Base-by-base conservation (phyloP, 2,329 filamentous ascomycete species). In the Aspergillus japonicus region DNA sequence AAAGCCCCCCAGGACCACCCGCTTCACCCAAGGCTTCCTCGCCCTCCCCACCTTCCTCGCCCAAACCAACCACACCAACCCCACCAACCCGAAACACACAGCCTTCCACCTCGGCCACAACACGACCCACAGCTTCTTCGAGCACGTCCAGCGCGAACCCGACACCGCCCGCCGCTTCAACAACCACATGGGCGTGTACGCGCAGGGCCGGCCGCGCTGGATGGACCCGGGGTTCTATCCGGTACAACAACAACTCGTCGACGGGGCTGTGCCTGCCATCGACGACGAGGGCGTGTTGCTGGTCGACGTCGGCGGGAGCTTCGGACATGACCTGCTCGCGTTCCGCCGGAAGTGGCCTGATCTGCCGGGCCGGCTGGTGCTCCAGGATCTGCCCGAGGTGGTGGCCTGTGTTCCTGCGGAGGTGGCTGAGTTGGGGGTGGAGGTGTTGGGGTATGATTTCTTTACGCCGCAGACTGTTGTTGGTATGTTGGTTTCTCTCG, bases 361-460 rank as follows among this genome's bases (percentile, higher is more conserved):
- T 0, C 66, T 71, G 0, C 74, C 76, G 0, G 81, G 82, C 1
- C 70, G 74, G 4, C 66, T 84, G 2, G 67, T 85, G 0, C 69
- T 85, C 0, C 81, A 85, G 63, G 83, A 85, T 61, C 69, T 80
- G 5, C 73, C 77, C 0, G 67, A 72, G 2, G 78, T 83, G 48
- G 60, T 72, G 19, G 58, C 55, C 5, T 49, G 58, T 5, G 66
- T 68, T 16, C 26, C 48, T 7, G 26, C 7, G 47, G 52, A 62
- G n/a, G 26, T 67, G 3, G 29, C 7, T 7, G 26, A 62, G 52
- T 7, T 57, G 26, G 49, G 62, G 12, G 68, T 75, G 29, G 61
- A 72, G 60, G 7, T 65, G 4, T 76, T 82, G 72, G 67, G 66
- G 2, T 74, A 83, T 59, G 77, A 83, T 61, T 83, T 83, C 58